Evolutionary conservation across 2,329 filamentous ascomycete genomes (phyloP).

Genomic region (Cladophialophora bantiana): DNA sequence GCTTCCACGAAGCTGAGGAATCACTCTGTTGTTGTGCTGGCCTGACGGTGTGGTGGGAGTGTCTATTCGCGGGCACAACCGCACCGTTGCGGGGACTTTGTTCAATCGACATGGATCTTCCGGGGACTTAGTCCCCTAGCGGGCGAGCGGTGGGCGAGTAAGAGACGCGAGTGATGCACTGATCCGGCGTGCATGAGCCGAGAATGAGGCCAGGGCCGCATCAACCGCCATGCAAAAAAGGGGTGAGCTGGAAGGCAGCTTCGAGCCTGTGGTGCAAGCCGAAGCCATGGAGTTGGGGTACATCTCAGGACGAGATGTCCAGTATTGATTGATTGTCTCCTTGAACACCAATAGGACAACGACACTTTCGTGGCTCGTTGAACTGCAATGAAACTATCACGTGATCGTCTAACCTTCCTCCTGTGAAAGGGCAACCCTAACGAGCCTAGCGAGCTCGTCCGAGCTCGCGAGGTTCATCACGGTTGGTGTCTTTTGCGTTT

Average conservation of each 20-base stretch:
- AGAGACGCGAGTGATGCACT: slow-evolving; percentile 2
- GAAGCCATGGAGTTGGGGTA: too few relatives aligned
- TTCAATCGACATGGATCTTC: neutral
- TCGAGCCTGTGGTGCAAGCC: neutral
- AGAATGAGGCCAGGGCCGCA: neutral
- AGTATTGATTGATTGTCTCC: too few relatives aligned
- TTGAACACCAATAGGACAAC: too few relatives aligned
- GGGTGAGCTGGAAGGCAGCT: neutral
- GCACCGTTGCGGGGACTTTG: neutral
- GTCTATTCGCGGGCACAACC: neutral
- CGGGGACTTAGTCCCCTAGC: neutral
- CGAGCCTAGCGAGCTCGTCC: too few relatives aligned
- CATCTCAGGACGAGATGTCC: too few relatives aligned
- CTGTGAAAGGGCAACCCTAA: too few relatives aligned
- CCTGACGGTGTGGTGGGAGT: neutral
- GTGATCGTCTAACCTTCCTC: too few relatives aligned
- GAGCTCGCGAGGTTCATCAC: too few relatives aligned
- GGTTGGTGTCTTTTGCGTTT: too few relatives aligned
- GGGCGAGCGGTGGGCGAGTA: neutral
- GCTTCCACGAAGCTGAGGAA: neutral
- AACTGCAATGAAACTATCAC: too few relatives aligned
- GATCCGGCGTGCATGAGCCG: neutral
- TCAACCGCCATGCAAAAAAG: neutral
- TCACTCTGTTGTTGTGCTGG: neutral
- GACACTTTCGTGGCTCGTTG: too few relatives aligned